Percentiles rank a stretch among this genome's conserved stretches.
Evolutionary conservation across 768 basidiomycete genomes (phyloP).

Genomic region (Porpolomopsis calyptriformis): DNA sequence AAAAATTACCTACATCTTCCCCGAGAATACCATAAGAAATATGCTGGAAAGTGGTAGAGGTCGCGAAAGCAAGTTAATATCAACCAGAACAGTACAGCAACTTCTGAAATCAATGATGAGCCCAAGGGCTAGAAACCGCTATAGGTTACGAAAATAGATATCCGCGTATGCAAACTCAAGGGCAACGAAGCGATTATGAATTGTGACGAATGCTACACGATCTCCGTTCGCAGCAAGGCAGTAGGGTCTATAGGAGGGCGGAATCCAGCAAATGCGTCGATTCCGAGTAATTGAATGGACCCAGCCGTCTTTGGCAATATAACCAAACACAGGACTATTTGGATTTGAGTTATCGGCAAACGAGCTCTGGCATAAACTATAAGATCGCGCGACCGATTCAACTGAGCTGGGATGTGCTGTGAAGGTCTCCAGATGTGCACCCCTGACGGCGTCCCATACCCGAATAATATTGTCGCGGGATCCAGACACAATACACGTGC

Average conservation of each 20-base stretch:
- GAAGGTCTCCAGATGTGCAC: not conserved
- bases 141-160: not conserved
- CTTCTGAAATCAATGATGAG: too few relatives aligned
- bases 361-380: not conserved
- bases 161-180: not conserved
- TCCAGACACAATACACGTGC: constrained; percentile 8
- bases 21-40: too few relatives aligned
- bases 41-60: too few relatives aligned
- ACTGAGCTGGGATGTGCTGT: constrained; percentile 1
- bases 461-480: not conserved
- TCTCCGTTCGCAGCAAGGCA: not conserved
- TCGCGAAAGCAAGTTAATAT: too few relatives aligned
- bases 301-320: not conserved
- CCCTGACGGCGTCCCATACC: not conserved
- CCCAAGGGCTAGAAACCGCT: too few relatives aligned
- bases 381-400: constrained; percentile 17
- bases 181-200: not conserved
- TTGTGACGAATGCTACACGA: not conserved
- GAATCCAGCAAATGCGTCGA: not conserved
- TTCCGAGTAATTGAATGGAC: not conserved
- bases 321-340: not conserved
- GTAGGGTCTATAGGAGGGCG: not conserved
- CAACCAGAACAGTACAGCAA: too few relatives aligned
- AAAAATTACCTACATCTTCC: too few relatives aligned
- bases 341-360: not conserved